These are phyloP conservation scores for Talaromyces albobiverticillius DNA, from an alignment of 2,329 filamentous ascomycete species.

Conservation along the genomic window DNA sequence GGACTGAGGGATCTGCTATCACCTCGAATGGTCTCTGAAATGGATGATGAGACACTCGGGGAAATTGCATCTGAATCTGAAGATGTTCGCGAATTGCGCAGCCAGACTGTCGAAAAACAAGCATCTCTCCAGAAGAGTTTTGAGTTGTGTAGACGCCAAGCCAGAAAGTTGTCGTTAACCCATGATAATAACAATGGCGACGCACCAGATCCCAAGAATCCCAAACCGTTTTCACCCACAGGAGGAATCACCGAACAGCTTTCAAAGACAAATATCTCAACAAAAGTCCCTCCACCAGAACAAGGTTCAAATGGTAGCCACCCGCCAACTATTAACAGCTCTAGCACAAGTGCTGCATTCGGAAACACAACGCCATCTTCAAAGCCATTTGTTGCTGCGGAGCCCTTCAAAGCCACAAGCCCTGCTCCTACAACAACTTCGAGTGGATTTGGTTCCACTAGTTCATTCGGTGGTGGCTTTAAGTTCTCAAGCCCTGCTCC, in stretches of 20 bases:
- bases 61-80: conserved; percentile 24
- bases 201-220: not conserved
- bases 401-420: too few relatives aligned
- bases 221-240: not conserved
- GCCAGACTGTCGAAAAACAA: conserved; percentile 12
- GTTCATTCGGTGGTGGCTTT: too few relatives aligned
- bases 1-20: conserved; percentile 33
- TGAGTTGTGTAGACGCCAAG: conserved; percentile 12
- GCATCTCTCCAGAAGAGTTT: conserved; percentile 11
- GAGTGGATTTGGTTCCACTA: too few relatives aligned
- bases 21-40: conserved; percentile 28
- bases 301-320: too few relatives aligned
- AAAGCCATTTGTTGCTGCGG: too few relatives aligned
- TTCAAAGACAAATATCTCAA: too few relatives aligned
- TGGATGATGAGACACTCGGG: conserved; percentile 26
- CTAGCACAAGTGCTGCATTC: too few relatives aligned
- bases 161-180: conserved; percentile 8
- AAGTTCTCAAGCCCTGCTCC: too few relatives aligned
- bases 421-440: too few relatives aligned
- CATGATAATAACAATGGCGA: not conserved
- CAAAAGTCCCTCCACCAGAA: too few relatives aligned
- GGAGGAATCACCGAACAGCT: not conserved
- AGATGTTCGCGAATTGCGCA: conserved; percentile 15
- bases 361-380: too few relatives aligned
- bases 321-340: too few relatives aligned